phyloP scores from a whole-genome alignment of 257 asterid genomes.

The Fraxinus americana region DNA sequence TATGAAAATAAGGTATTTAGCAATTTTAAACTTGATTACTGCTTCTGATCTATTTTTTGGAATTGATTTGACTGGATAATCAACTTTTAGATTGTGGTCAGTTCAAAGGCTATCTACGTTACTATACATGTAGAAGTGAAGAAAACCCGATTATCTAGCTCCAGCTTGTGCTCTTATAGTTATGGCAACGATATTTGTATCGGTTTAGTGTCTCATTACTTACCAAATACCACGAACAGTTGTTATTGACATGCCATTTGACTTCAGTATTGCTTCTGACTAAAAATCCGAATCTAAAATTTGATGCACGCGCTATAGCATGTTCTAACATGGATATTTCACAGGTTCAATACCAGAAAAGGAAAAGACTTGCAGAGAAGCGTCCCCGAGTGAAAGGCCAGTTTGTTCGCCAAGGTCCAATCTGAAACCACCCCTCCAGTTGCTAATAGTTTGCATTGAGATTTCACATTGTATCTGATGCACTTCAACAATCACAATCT shows the following conservation, averaged over 20 bases:
- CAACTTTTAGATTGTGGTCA: not conserved
- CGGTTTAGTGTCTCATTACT: not conserved
- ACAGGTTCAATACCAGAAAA: conserved; percentile 28
- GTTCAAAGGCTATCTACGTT: not conserved
- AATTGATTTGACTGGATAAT: not conserved
- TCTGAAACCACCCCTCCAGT: not conserved
- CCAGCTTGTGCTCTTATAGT: not conserved
- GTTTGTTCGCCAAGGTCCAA: conserved; percentile 26
- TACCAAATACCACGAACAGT: not conserved
- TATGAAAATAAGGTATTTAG: not conserved
- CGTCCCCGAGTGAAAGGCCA: conserved; percentile 31
- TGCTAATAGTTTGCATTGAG: not conserved
- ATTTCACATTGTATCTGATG: not conserved
- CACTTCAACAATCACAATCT: not conserved
- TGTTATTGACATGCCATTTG: not conserved
- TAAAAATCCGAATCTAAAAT: not conserved
- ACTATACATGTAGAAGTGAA: not conserved
- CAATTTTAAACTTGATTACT: not conserved
- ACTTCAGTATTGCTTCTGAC: not conserved
- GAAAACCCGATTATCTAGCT: not conserved
- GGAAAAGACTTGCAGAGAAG: conserved; percentile 34
- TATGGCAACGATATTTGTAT: not conserved
- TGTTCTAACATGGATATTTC: not conserved
- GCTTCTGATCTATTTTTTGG: not conserved
- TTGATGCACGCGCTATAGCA: not conserved